Evolutionary conservation across 371 early-diverging fungal genomes (phyloP), one percentile per base, ranked within the genome.

Genomic region (Massospora cicadina): DNA sequence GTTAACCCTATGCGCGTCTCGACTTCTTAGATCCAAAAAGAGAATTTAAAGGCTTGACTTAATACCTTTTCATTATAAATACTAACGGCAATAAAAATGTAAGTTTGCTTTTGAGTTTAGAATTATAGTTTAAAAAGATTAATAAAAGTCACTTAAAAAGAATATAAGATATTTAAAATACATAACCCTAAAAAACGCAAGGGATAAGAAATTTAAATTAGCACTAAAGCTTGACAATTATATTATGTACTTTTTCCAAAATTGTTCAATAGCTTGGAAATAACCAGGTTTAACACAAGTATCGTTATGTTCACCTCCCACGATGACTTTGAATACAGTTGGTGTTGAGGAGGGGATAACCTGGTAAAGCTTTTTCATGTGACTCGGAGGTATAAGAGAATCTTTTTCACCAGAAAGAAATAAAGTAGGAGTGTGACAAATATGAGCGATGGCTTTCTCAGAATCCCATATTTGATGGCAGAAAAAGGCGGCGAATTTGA

Each of bases 391-490:
- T 12, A 95, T 80, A 23, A 97, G 72, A 67, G 92, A 91, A 74
- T 97, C 98, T 65, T 76, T 76, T 10, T 72, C 72, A 1, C 93
- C 91, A 7, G 87, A 82, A 17, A 97, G 73, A 71, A 95, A 91
- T 58, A 95, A 75, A 28, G 92, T 80, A 0, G 95, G 95, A 21
- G 85, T 74, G 0, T 72, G 75, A 13, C 75, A 75, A 43, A 95
- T 83, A 56, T 74, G 76, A 65, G 76, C 76, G 64, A 95, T 85
- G 63, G 77, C 76, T 10, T 67, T 68, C 68, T 90, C 89, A 17
- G 91, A 89, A 58, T 82, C 75, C 97, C 96, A 97, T 32, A 82
- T 78, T 67, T 95, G 91, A 70, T 86, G 89, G 69, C 90, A 88
- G 17, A 95, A 74, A 68, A 88, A 90, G 1, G 85, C 75, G 29